Percentiles rank a stretch among this genome's conserved stretches.
These are phyloP conservation scores for Pythium insidiosum DNA, from an alignment of 352 stramenopile species.

Conservation along the genomic window DNA sequence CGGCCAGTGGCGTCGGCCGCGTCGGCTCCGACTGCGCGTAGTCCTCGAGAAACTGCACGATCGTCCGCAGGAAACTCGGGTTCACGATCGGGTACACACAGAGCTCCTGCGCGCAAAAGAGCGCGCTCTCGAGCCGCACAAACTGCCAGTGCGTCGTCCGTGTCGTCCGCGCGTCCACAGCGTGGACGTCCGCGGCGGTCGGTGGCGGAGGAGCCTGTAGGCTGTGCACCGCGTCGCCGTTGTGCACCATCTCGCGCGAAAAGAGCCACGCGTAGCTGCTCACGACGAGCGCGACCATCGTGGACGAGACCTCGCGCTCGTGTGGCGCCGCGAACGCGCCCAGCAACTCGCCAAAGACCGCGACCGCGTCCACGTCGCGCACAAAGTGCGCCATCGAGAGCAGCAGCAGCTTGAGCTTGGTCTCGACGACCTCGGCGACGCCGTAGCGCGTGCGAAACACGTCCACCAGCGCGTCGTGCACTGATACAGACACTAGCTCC, in stretches of 20 bases:
- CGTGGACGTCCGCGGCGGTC: not conserved
- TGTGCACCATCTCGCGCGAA: conserved; percentile 48
- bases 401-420: conserved; percentile 57
- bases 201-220: not conserved
- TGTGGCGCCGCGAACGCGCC: conserved; percentile 25
- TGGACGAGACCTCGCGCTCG: conserved; percentile 28
- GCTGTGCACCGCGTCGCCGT: conserved; percentile 26
- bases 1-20: conserved; percentile 1
- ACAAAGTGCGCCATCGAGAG: conserved; percentile 52
- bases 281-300: conserved; percentile 50
- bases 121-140: conserved; percentile 32
- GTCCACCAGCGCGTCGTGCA: conserved; percentile 33
- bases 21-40: conserved; percentile 33
- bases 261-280: conserved; percentile 53
- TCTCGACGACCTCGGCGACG: conserved; percentile 36
- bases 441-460: conserved; percentile 46
- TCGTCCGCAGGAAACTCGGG: conserved; percentile 45
- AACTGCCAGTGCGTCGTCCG: conserved; percentile 56
- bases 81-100: conserved; percentile 63
- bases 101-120: conserved; percentile 63
- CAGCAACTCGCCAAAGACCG: conserved; percentile 63
- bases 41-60: conserved; percentile 39
- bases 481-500: conserved; percentile 13
- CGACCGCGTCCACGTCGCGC: conserved; percentile 38
- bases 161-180: not conserved